phyloP scores from a whole-genome alignment of 768 basidiomycete genomes.

The Boletus sp. region DNA sequence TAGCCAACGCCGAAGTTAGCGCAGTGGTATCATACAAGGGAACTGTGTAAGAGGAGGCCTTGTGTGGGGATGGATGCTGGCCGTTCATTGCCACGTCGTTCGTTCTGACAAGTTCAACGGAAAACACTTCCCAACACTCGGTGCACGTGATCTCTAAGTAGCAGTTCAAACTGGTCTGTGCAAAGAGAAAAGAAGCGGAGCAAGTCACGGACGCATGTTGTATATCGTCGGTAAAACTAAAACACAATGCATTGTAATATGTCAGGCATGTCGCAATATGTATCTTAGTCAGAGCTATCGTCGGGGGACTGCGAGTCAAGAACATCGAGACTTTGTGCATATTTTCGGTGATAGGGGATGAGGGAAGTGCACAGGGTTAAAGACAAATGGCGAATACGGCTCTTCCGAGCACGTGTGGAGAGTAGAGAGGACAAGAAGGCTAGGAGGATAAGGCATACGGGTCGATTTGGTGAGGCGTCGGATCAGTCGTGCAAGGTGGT shows the following conservation, averaged over 20 bases:
- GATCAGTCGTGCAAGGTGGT: slow-evolving; percentile 13
- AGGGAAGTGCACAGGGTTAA: slow-evolving; percentile 22
- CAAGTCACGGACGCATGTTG: slow-evolving; percentile 22
- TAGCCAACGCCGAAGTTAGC: slow-evolving; percentile 26
- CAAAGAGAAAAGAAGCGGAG: slow-evolving; percentile 1
- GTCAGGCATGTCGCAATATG: slow-evolving; percentile 29
- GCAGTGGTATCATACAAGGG: slow-evolving; percentile 24
- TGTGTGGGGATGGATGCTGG: slow-evolving; percentile 11
- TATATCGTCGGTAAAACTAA: slow-evolving; percentile 25
- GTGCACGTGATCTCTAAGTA: slow-evolving; percentile 24
- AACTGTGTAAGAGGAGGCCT: slow-evolving; percentile 3
- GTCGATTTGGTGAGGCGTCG: slow-evolving; percentile 13
- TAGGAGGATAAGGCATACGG: slow-evolving; percentile 25
- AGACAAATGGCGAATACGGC: slow-evolving; percentile 24
- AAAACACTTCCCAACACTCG: neutral
- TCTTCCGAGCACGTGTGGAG: slow-evolving; percentile 14
- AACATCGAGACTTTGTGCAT: slow-evolving; percentile 23
- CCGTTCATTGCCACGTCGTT: slow-evolving; percentile 5
- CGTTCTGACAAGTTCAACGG: neutral
- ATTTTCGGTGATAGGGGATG: slow-evolving; percentile 20
- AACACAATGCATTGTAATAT: slow-evolving; percentile 34
- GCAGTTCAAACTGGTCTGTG: no score
- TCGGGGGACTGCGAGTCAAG: slow-evolving; percentile 23
- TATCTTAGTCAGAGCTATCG: slow-evolving; percentile 25
- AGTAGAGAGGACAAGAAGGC: slow-evolving; percentile 29